These are phyloP conservation scores for Suillus decipiens DNA, from an alignment of 768 basidiomycete genomes.

Conservation along the genomic window DNA sequence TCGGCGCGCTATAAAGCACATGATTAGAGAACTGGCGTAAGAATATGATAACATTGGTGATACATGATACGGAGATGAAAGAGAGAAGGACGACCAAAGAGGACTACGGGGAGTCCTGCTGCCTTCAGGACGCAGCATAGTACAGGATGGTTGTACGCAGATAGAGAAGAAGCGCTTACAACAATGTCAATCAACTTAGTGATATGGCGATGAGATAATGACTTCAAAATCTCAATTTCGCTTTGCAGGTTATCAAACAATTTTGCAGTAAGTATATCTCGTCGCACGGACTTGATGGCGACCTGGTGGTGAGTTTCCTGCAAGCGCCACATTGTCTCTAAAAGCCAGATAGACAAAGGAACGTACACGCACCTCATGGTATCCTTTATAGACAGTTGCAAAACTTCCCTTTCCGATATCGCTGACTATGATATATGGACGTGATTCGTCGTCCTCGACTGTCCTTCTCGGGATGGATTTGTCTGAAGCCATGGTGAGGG, in stretches of 20 bases:
- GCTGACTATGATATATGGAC: conserved; percentile 73
- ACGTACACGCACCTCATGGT: conserved; percentile 70
- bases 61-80: not conserved
- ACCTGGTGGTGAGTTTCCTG: conserved; percentile 80
- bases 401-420: conserved; percentile 92
- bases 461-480: conserved; percentile 27
- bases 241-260: conserved; percentile 97
- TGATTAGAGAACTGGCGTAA: conserved; percentile 11
- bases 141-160: not conserved
- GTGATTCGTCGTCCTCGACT: conserved; percentile 68
- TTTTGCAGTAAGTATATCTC: conserved; percentile 85
- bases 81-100: not conserved
- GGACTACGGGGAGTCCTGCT: not conserved
- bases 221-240: conserved; percentile 96
- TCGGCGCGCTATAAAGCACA: conserved; percentile 58
- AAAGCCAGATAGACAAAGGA: not conserved
- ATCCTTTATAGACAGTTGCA: conserved; percentile 94
- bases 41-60: not conserved
- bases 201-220: conserved; percentile 89
- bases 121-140: not conserved
- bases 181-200: conserved; percentile 93
- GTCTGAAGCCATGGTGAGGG: conserved; percentile 28
- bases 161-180: conserved; percentile 44
- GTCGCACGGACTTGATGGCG: conserved; percentile 93
- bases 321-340: conserved; percentile 7